phyloP scores from a whole-genome alignment of 2,329 filamentous ascomycete species.

The Penicillium sp. region DNA sequence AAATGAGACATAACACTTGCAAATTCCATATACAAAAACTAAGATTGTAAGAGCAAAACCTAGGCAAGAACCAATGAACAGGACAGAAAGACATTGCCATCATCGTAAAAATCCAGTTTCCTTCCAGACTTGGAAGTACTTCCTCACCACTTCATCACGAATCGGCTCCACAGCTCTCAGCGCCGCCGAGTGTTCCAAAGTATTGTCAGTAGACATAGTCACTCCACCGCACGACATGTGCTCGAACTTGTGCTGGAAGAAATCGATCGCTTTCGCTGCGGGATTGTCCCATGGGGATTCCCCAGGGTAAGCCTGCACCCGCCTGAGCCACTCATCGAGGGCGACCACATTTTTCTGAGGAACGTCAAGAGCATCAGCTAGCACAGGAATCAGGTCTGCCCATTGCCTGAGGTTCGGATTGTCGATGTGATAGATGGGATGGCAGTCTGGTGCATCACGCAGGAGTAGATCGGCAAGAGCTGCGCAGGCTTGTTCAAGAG shows the following conservation, averaged over 20 bases:
- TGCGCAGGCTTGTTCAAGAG: slow-evolving; percentile 7
- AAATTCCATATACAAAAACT: no score
- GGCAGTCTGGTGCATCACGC: background rate
- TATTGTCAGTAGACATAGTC: slow-evolving; percentile 10
- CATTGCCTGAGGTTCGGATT: slow-evolving; percentile 16
- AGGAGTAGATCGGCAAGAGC: slow-evolving; percentile 9
- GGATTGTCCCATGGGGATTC: slow-evolving; percentile 13
- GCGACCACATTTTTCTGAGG: background rate
- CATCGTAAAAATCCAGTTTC: background rate
- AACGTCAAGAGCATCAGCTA: slow-evolving; percentile 12
- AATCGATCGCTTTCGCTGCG: slow-evolving; percentile 7
- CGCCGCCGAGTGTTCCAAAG: slow-evolving; percentile 8
- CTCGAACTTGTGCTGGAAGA: slow-evolving; percentile 14
- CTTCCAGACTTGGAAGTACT: slow-evolving; percentile 3
- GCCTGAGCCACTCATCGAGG: background rate
- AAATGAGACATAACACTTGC: no score
- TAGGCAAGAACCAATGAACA: no score
- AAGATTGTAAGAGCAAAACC: no score
- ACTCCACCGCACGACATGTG: slow-evolving; percentile 19
- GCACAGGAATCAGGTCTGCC: background rate
- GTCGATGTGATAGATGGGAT: slow-evolving; percentile 21
- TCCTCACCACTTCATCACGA: background rate
- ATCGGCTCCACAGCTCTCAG: background rate
- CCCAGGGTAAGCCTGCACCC: background rate
- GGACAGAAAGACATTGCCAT: no score